Evolutionary conservation across 257 asterid species (phyloP), one percentile per base, ranked within the genome.

Genomic region (Primulina tabacum): DNA sequence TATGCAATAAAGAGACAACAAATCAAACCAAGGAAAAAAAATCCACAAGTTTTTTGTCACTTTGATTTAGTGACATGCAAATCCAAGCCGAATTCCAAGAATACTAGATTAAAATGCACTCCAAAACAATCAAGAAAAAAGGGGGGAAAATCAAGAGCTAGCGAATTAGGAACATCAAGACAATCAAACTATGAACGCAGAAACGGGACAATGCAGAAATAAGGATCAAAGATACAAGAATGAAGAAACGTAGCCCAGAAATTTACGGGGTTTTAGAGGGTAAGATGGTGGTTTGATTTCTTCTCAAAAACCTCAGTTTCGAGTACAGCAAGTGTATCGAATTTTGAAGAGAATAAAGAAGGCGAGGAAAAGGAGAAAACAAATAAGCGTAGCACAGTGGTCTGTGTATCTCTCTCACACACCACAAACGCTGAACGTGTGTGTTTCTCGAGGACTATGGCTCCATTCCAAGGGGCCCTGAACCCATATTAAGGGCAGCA

Each of bases 271-370:
- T 71, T 66, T 53, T 73, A 60, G 55, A 74, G 57, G 8, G 57
- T 21, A 17, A 50, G 57, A 50, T 16, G 55, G 47, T 68, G 34
- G 24, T 64, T 77, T 67, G 75, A 72, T 80, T 67, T 76, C 78
- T 76, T 67, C 83, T 71, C 72, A 78, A 5, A 80, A 76, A 77
- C 85, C 88, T 80, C 82, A 85, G 84, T 75, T 80, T 76, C 73
- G 84, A 88, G 82, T 65, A 81, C 87, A 78, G 81, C 89, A 75
- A 89, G 86, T 40, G 88, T 74, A 81, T 84, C 84, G 87, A 82
- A 86, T 79, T 88, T 87, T 88, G 81, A 83, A 88, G 94, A 82
- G 91, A 88, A 90, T 85, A 89, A 86, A 50, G 82, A 62, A 76
- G 63, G 29, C 70, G 80, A 77, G 72, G 82, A 59, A 77, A 69